Base-by-base conservation (phyloP, 805 yeast genomes). In the Saccharomycopsis fodiens region DNA sequence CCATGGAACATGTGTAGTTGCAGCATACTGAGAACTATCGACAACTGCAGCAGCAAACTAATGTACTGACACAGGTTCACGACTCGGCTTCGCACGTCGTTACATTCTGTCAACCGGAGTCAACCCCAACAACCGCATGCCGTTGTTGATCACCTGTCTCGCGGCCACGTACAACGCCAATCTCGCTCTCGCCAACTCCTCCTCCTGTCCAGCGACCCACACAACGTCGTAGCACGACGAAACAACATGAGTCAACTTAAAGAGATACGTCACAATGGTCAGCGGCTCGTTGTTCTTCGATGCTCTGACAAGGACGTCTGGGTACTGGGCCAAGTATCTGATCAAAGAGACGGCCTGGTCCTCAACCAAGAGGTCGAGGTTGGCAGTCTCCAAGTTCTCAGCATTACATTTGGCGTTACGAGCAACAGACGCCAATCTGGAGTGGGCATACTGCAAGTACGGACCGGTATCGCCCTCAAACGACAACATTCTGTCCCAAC, bases 401-500 rank as follows among this genome's bases (percentile, higher is more conserved):
- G 66, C 56, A 3, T 61, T 53, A 43, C 82, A 73, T 23, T 66
- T 68, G 17, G 95, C 78, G 57, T 85, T 86, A 71, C 97, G 83
- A 68, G 86, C 89, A 57, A 93, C 88, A 4, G 97, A 88, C 68
- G 94, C 78, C 62, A 93, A 78, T 67, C 98, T 85, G 17, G 97
- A 88, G 68, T 93, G 98, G 37, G 98, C 97, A 61, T 93, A 93
- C 68, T 93, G 98, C 63, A 93, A 75, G 69, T 93, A 93, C 50
- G 98, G 97, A 63, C 98, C 98, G 47, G 98, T 93, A 67, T 93
- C 98, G 67, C 98, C 98, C 72, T 93, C 98, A 55, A 93, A 89
- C 2, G 97, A 87, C 38, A 85, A 75, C 97, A 93, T 93, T 72
- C 98, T 84, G 58, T 85, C 87, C 98, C 98, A 93, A 66, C 87